phyloP scores from a whole-genome alignment of 306 rosid genomes.

The Phaseolus lunatus region DNA sequence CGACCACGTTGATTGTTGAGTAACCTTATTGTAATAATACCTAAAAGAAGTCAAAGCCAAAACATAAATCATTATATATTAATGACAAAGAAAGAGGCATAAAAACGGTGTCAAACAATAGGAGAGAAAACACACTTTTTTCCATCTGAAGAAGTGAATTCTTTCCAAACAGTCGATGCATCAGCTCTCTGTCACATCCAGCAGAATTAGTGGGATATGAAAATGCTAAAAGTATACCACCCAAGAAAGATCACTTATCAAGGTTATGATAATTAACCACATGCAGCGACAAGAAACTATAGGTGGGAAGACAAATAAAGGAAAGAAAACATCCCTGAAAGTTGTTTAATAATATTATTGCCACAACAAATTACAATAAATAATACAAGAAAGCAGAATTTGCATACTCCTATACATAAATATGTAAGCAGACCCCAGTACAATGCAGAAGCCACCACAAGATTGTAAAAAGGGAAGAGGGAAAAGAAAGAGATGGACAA shows the following conservation, averaged over 20 bases:
- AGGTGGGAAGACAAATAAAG: slow-evolving; percentile 38
- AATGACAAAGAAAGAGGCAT: slow-evolving; percentile 27
- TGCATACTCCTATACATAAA: slow-evolving; percentile 13
- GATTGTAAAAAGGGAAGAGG: neutral
- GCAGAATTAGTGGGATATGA: slow-evolving; percentile 52
- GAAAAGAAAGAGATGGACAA: slow-evolving; percentile 35
- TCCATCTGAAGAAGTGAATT: slow-evolving; percentile 91
- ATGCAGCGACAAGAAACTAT: slow-evolving; percentile 30
- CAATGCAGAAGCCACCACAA: slow-evolving; percentile 30
- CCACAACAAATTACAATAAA: slow-evolving; percentile 33
- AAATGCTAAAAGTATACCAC: slow-evolving; percentile 42
- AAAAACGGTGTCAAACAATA: slow-evolving; percentile 14
- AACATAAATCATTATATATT: slow-evolving; percentile 21
- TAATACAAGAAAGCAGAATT: slow-evolving; percentile 25
- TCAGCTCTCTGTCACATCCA: slow-evolving; percentile 92
- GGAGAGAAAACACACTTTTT: slow-evolving; percentile 70
- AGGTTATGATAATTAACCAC: slow-evolving; percentile 33
- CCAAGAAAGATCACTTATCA: slow-evolving; percentile 37
- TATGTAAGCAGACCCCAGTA: slow-evolving; percentile 23
- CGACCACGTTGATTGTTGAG: slow-evolving; percentile 95
- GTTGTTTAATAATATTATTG: slow-evolving; percentile 19
- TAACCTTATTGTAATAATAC: slow-evolving; percentile 92
- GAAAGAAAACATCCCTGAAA: slow-evolving; percentile 29
- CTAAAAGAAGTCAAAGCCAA: slow-evolving; percentile 59
- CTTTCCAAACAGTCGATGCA: slow-evolving; percentile 99